Evolutionary conservation across 345 rosid genomes (phyloP), one percentile per base, ranked within the genome.

Genomic region (Brassica carinata): DNA sequence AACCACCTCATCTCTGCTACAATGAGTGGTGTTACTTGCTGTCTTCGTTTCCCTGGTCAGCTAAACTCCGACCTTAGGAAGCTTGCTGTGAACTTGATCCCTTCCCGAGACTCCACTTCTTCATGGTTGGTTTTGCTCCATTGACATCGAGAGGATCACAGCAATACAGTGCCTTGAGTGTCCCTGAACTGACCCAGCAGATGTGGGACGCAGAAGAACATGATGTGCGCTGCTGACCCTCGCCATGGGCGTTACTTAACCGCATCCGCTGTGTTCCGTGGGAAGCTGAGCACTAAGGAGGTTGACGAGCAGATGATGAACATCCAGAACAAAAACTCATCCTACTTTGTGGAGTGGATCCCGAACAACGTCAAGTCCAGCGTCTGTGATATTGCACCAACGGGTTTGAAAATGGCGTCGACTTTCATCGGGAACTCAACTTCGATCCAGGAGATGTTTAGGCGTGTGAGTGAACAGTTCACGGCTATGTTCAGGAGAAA

Each of bases 141-240:
- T 75, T 83, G 71, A 83, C 85, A 59, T 83, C 85, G 8, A 79
- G 85, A 78, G 85, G 85, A 3, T 83, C 85, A 27, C 85, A 83
- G 11, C 85, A 83, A 11, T 83, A 83, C 85, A 79, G 83, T 65
- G 80, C 85, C 62, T 72, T 83, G 77, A 78, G 83, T 27, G 85
- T 83, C n/a, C 85, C 85, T 59, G 85, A 83, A 61, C 69, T 83
- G 3, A 83, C 85, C 23, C 85, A 83, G 36, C 85, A 83, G 62
- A 83, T 83, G 85, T 83, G 85, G 85, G 85, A 83, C 67, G 83
- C 85, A n/a, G 1, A 83, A 83, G 82, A 83, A 83, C 83, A 83
- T 83, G 85, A 83, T 83, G 85, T 83, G 85, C 11, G 85, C 85
- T 57, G 85, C 85, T 75, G 85, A 83, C 71, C 85, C 85, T 64